Conservation (phyloP, 2,329 filamentous ascomycete genomes). For the Arthrobotrys pseudoclavata region DNA sequence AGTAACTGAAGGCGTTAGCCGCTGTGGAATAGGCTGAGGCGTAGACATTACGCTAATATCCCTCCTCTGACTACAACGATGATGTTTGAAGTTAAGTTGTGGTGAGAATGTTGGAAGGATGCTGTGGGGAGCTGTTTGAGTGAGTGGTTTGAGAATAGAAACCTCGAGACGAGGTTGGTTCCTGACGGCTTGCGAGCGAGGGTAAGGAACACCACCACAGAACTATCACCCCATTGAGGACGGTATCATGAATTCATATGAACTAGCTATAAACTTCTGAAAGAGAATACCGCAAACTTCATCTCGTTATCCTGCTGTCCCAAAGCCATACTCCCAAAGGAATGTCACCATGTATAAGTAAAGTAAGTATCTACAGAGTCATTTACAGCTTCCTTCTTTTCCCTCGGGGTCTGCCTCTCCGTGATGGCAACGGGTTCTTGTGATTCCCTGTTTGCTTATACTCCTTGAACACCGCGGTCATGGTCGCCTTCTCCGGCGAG, state of each 20-base stretch:
- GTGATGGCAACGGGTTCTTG: constrained; percentile 47
- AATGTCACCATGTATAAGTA: background rate
- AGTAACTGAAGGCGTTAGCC: constrained; percentile 28
- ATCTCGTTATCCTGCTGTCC: background rate
- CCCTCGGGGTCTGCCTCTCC: constrained; percentile 39
- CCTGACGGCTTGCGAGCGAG: constrained; percentile 4
- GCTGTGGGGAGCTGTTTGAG: constrained; percentile 2
- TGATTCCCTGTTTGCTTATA: constrained; percentile 39
- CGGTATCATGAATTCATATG: constrained; percentile 6
- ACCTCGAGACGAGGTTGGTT: constrained; percentile 38
- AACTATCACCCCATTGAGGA: background rate
- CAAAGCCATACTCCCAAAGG: background rate
- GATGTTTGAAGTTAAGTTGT: background rate
- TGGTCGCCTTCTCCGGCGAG: constrained; percentile 44
- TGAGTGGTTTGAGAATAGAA: background rate
- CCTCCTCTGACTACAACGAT: background rate
- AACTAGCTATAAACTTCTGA: background rate
- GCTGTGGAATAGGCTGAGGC: constrained; percentile 43
- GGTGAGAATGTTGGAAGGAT: constrained; percentile 23
- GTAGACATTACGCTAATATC: constrained; percentile 33
- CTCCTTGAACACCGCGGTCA: constrained; percentile 51
- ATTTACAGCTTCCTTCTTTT: constrained; percentile 41
- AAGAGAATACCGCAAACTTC: constrained; percentile 11
- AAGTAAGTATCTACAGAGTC: background rate
- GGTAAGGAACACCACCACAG: background rate